phyloP scores from a whole-genome alignment of 2,329 filamentous ascomycete genomes.

The Neonectria magnoliae region DNA sequence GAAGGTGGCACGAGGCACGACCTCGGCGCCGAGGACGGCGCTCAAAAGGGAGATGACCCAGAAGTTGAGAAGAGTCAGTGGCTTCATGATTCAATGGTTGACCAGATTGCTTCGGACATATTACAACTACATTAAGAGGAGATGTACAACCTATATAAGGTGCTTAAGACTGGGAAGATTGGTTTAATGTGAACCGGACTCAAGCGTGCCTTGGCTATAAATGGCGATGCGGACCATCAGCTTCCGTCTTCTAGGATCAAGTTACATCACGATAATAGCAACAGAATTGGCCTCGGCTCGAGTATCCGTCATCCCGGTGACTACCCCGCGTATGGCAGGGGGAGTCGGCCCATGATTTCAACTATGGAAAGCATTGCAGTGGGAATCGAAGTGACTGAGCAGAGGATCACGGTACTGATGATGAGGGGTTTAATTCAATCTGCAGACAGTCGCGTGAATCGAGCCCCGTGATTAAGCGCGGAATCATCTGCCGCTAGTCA shows the following conservation, averaged over 20 bases:
- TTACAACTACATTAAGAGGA: not conserved
- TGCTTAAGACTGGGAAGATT: not conserved
- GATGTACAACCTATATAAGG: not conserved
- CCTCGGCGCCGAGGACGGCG: conserved; percentile 21
- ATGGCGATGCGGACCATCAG: conserved; percentile 7
- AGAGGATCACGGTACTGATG: not conserved
- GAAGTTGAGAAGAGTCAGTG: conserved; percentile 7
- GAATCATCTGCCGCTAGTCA: not conserved
- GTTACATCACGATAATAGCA: not conserved
- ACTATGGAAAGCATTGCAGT: not conserved
- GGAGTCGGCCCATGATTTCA: not conserved
- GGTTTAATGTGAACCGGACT: not conserved
- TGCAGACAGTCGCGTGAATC: too few species aligned
- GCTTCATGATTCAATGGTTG: conserved; percentile 16
- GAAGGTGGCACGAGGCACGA: conserved; percentile 33
- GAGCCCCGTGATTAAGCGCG: not conserved
- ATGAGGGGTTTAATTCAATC: not conserved
- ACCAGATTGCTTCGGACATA: not conserved
- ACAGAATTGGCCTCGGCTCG: not conserved
- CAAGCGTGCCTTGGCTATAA: not conserved
- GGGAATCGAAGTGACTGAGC: not conserved
- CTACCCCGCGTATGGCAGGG: not conserved
- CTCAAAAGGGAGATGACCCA: conserved; percentile 19
- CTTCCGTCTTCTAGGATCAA: conserved; percentile 2
- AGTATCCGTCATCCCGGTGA: not conserved